Evolutionary conservation across 306 rosid species (phyloP), one percentile per base, ranked within the genome.

Genomic region (Fragaria ananassa): DNA sequence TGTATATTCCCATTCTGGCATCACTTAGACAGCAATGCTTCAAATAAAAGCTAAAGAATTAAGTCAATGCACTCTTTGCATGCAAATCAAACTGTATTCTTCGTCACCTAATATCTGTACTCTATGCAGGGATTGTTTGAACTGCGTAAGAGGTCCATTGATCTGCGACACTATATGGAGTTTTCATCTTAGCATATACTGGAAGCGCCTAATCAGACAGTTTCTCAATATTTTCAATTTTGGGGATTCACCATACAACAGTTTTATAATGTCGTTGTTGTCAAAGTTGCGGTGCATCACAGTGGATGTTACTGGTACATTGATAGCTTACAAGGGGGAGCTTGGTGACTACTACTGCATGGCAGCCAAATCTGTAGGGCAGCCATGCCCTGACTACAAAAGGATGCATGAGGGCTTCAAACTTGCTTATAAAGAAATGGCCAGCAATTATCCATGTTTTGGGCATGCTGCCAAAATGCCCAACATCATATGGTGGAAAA

Each of bases 341-440:
- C 96, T 95, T 62, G 93, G 99, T 72, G 99, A 95, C 86, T 95
- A 92, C 78, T 95, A 92, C 77, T 95, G 99, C 88, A 92, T 92
- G 97, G 96, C 99, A 58, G 99, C 96, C 81, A 95, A 92, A 87
- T 81, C 99, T 57, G 96, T 68, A n/a, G 96, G 99, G 74, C 82
- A 72, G 68, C 96, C 95, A 46, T 95, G 97, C 86, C 98, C 97
- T 31, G 97, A 89, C 85, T 95, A 95, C 88, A 88, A 87, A 76
- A 94, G 89, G 39, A 76, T 95, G 75, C 99, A 89, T 2, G 97
- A 95, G 77, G 97, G 97, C 23, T 95, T 95, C 87, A 92, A 89
- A 84, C 79, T 80, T 49, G 99, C 97, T 23, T 89, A 95, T 77
- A 90, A 82, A 85, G 97, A 95, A 10, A 92, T 95, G 99, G 96